Conservation (phyloP, 1,284 basidiomycete species). For the Marasmius tenuissimus region DNA sequence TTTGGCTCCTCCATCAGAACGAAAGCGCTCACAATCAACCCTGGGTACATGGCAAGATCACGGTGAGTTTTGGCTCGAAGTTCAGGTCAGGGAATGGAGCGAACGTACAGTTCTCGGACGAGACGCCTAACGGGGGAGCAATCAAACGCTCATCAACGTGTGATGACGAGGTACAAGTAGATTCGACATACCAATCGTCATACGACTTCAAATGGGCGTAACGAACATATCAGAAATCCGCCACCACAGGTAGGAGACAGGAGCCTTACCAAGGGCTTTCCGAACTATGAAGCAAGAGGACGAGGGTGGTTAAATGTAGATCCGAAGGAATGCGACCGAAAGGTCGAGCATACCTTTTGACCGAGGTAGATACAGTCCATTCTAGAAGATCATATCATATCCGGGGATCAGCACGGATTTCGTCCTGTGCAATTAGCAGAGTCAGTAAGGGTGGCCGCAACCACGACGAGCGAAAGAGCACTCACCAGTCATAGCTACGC, state of each 20-base stretch:
- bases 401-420: too few relatives aligned
- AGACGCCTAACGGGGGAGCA: slow-evolving; percentile 52
- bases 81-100: background rate
- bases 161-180: background rate
- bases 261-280: slow-evolving; percentile 42
- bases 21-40: slow-evolving; percentile 59
- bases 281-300: slow-evolving; percentile 32
- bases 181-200: slow-evolving; percentile 35
- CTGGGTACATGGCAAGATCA: slow-evolving; percentile 30
- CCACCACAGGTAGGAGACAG: slow-evolving; percentile 25
- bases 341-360: slow-evolving; percentile 65
- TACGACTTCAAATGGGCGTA: slow-evolving; percentile 16
- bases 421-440: too few relatives aligned
- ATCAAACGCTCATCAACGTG: background rate
- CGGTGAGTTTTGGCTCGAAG: slow-evolving; percentile 2
- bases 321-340: background rate
- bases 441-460: background rate
- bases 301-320: background rate
- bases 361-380: slow-evolving; percentile 95
- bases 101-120: slow-evolving; percentile 72
- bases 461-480: background rate
- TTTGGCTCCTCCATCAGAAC: background rate
- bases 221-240: background rate
- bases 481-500: background rate
- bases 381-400: slow-evolving; percentile 34